Evolutionary conservation across 1,284 basidiomycete species (phyloP), one percentile per base, ranked within the genome.

Genomic region (Coniferiporia weirii): DNA sequence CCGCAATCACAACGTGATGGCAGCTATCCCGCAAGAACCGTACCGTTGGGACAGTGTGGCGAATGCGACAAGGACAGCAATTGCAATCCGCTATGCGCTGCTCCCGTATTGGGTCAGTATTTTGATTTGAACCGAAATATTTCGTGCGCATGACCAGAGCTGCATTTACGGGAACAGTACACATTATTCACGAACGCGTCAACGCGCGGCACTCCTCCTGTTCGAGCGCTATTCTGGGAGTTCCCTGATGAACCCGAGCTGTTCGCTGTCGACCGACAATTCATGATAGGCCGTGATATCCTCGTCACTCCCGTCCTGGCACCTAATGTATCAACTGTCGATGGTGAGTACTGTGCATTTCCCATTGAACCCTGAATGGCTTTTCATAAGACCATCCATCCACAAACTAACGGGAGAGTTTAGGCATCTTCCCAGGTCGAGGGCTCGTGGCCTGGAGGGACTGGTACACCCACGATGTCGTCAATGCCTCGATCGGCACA

Each of bases 31-130:
- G 9, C 88, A 89, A 68, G 88, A 91, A 67, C 87, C 87, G 0
- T 91, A 85, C 66, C 75, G 79, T 40, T 92, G 89, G 89, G 82
- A 86, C 52, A 85, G 82, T 56, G 88, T 91, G 5, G 84, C 85
- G 2, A 77, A 82, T 38, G 83, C 89, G n/a, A 83, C 85, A 3
- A 78, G 85, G 19, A 85, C 76, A n/a, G 86, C 87, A 1, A 88
- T 91, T 58, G 71, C 76, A 12, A 78, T 81, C 19, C 77, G 89
- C 43, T 91, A 91, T 64, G 73, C 81, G 8, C 64, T 91, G 55
- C 72, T 92, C 44, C 87, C 87, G 0, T 90, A 90, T 71, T 91
- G 87, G 87, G 84, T 84, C 52, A 59, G 77, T 74, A 5, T 5
- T 27, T 2, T 3, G 7, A 40, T 40, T 40, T 15, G 9, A 40